phyloP scores from a whole-genome alignment of 352 stramenopile species.

The Globisporangium mamillatum region DNA sequence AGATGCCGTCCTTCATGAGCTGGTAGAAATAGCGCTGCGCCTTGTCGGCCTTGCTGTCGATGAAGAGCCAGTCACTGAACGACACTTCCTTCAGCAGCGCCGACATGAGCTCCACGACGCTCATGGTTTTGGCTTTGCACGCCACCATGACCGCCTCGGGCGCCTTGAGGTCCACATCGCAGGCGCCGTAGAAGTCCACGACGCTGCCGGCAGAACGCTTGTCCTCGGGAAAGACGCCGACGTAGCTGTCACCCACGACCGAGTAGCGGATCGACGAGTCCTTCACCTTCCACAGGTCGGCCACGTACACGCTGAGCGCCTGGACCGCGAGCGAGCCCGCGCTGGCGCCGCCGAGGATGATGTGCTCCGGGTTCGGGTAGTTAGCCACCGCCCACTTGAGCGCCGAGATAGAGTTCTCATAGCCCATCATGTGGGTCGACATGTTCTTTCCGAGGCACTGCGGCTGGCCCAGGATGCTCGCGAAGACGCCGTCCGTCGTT shows the following conservation, averaged over 20 bases:
- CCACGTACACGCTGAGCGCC: constrained; percentile 26
- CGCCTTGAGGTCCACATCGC: constrained; percentile 28
- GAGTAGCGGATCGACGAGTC: constrained; percentile 35
- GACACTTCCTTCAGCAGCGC: constrained; percentile 33
- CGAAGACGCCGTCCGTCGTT: constrained; percentile 8
- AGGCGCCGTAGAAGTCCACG: constrained; percentile 37
- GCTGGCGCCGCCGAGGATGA: constrained; percentile 35
- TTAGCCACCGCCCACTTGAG: constrained; percentile 40
- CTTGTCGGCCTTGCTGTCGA: constrained; percentile 56
- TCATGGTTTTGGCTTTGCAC: constrained; percentile 27
- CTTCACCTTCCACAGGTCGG: constrained; percentile 39
- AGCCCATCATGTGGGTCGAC: constrained; percentile 31
- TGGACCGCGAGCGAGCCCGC: constrained; percentile 35
- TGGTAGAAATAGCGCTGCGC: constrained; percentile 64
- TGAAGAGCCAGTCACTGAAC: constrained; percentile 52
- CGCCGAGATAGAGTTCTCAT: constrained; percentile 28
- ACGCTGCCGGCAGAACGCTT: constrained; percentile 17
- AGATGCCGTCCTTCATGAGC: constrained; percentile 46
- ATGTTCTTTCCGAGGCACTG: constrained; percentile 26
- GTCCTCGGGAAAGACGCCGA: constrained; percentile 33
- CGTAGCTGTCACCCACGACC: constrained; percentile 38
- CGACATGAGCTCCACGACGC: constrained; percentile 37
- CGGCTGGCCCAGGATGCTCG: constrained; percentile 23
- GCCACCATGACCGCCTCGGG: constrained; percentile 11
- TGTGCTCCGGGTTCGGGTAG: constrained; percentile 32